Conservation (phyloP, 768 basidiomycete genomes). For the Phanerodontia chrysosporium region DNA sequence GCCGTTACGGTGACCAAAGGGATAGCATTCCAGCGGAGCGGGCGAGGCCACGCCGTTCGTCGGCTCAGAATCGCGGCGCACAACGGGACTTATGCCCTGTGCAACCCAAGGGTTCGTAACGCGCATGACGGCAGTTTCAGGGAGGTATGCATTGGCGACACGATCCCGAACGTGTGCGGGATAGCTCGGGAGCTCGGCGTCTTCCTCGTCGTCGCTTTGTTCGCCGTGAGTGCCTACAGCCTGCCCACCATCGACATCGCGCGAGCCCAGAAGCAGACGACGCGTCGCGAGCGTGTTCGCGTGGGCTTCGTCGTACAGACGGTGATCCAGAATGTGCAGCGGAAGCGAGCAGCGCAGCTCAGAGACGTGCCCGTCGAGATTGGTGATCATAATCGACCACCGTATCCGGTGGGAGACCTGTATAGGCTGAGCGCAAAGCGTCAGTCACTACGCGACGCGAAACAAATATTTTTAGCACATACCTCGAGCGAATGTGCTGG, state of each 20-base stretch:
- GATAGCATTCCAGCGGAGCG: conserved; percentile 16
- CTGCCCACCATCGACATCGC: conserved; percentile 29
- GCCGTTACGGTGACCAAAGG: background rate
- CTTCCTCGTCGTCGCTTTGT: conserved; percentile 45
- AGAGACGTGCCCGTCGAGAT: conserved; percentile 87
- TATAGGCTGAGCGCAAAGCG: conserved; percentile 44
- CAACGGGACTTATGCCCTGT: conserved; percentile 37
- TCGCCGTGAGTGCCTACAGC: conserved; percentile 18
- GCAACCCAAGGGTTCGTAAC: conserved; percentile 61
- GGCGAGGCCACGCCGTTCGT: conserved; percentile 20
- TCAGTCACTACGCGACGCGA: background rate
- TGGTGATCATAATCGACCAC: conserved; percentile 76
- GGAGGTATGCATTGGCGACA: conserved; percentile 72
- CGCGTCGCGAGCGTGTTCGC: conserved; percentile 71
- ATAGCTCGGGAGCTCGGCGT: conserved; percentile 83
- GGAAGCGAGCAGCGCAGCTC: conserved; percentile 95
- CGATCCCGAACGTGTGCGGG: conserved; percentile 86
- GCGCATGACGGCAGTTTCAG: conserved; percentile 58
- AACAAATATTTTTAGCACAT: background rate
- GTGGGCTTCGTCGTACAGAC: conserved; percentile 72
- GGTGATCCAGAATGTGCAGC: conserved; percentile 73
- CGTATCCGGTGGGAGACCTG: conserved; percentile 72
- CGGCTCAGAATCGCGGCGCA: conserved; percentile 4
- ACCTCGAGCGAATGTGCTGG: conserved; percentile 68
- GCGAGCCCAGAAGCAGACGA: conserved; percentile 53